Evolutionary conservation across 75 land plant genomes (phyloP).

Genomic region (Ceratopteris richardii): DNA sequence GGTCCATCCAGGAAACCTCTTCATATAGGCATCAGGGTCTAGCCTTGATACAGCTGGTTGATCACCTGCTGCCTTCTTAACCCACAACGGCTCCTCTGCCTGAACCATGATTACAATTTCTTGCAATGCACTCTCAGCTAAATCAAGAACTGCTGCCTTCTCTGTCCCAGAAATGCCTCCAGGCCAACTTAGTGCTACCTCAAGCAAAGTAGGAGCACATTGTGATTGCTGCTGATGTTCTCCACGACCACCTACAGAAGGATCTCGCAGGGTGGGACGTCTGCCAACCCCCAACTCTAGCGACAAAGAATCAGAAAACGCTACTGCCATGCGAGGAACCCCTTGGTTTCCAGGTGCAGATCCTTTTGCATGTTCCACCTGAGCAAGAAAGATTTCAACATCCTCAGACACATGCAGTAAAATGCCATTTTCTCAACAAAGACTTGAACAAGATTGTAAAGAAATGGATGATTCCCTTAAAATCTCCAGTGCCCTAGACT

Average conservation of each 20-base stretch:
- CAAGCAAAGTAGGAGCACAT: slow-evolving; percentile 7
- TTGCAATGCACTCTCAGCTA: slow-evolving; percentile 60
- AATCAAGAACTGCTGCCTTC: slow-evolving; percentile 49
- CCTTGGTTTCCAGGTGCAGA: background rate
- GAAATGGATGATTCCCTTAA: too few relatives aligned
- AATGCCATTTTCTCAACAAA: too few relatives aligned
- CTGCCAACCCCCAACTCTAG: background rate
- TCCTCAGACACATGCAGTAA: background rate
- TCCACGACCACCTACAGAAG: background rate
- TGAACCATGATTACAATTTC: slow-evolving; percentile 67
- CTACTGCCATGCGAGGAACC: background rate
- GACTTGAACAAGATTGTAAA: too few relatives aligned
- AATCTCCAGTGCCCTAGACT: too few relatives aligned
- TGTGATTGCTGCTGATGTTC: slow-evolving; percentile 1
- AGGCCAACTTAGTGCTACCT: slow-evolving; percentile 15
- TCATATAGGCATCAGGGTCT: slow-evolving; percentile 55
- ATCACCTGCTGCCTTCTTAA: slow-evolving; percentile 15
- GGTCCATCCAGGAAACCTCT: slow-evolving; percentile 35
- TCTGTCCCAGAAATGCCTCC: slow-evolving; percentile 27
- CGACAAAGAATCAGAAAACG: background rate
- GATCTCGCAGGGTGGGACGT: slow-evolving; percentile 2
- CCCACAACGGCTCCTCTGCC: slow-evolving; percentile 62
- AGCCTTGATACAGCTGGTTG: slow-evolving; percentile 23
- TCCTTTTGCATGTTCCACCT: too few relatives aligned
- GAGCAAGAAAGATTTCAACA: too few relatives aligned